Percentiles rank a stretch among this genome's conserved stretches.
Evolutionary conservation across 495 filamentous ascomycete genomes (phyloP).

Genomic region (Parathielavia appendiculata): DNA sequence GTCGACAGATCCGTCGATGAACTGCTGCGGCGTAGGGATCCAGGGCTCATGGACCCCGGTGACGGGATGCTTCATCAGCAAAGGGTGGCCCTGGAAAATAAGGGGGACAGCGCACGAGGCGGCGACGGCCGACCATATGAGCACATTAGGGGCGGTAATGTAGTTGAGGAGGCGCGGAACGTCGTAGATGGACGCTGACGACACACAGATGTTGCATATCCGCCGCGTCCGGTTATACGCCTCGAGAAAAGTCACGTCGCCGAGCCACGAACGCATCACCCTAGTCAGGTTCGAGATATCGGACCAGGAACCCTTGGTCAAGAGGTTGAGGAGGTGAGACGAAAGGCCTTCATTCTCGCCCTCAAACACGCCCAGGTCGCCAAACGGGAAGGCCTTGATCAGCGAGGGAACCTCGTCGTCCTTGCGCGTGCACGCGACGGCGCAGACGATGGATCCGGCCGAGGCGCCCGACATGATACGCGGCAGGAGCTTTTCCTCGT

Average conservation of each 20-base stretch:
- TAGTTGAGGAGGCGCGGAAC: conserved; percentile 85
- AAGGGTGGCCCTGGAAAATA: conserved; percentile 68
- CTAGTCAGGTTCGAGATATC: conserved; percentile 74
- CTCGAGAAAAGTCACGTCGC: conserved; percentile 91
- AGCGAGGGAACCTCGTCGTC: conserved; percentile 78
- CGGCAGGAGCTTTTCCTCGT: conserved; percentile 68
- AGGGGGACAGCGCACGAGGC: conserved; percentile 91
- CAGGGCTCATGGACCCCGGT: conserved; percentile 74
- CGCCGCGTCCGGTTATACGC: conserved; percentile 87
- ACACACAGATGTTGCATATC: conserved; percentile 91
- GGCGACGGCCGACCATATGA: conserved; percentile 94
- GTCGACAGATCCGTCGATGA: conserved; percentile 92
- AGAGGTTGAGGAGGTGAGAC: conserved; percentile 64
- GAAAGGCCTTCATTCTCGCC: conserved; percentile 62
- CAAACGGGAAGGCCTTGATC: conserved; percentile 68
- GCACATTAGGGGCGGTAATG: conserved; percentile 84
- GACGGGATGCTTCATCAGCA: conserved; percentile 80
- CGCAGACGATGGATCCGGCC: conserved; percentile 87
- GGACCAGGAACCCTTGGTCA: conserved; percentile 76
- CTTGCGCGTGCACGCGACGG: conserved; percentile 76
- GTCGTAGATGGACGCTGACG: conserved; percentile 79
- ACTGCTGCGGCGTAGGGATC: conserved; percentile 76
- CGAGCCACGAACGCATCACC: conserved; percentile 74
- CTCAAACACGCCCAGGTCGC: conserved; percentile 80
- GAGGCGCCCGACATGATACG: conserved; percentile 92